These are phyloP conservation scores for Tolypocladium endophyticum DNA, from an alignment of 2,329 filamentous ascomycete genomes.

Conservation along the genomic window DNA sequence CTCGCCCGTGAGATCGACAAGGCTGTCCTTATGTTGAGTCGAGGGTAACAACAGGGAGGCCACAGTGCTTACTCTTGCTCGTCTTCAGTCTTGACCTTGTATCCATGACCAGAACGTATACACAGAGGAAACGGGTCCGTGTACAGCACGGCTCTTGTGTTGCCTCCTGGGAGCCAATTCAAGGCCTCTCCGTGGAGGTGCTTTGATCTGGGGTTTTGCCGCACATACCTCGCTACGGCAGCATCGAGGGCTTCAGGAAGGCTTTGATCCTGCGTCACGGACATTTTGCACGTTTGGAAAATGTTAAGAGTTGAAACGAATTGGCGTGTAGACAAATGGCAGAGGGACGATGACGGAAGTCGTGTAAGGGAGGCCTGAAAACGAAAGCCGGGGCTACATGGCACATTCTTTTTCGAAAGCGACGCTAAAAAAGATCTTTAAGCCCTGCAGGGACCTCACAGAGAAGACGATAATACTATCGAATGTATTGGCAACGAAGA, in stretches of 20 bases:
- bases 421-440: no score
- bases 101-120: constrained; percentile 24
- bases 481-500: no score
- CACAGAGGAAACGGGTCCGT: constrained; percentile 32
- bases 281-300: background rate
- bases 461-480: no score
- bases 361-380: no score
- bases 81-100: constrained; percentile 29
- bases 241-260: constrained; percentile 18
- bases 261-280: background rate
- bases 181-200: constrained; percentile 25
- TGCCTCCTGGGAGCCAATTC: constrained; percentile 30
- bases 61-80: constrained; percentile 18
- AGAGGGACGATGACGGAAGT: no score
- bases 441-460: no score
- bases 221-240: constrained; percentile 21
- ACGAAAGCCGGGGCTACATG: no score
- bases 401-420: no score
- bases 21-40: constrained; percentile 20
- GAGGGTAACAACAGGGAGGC: background rate
- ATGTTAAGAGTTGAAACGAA: no score
- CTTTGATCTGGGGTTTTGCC: constrained; percentile 26
- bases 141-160: constrained; percentile 33
- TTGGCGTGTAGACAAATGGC: no score
- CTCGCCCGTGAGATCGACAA: constrained; percentile 52